Evolutionary conservation across 2,329 filamentous ascomycete species (phyloP), one percentile per base, ranked within the genome.

Genomic region (Xylariaceae sp.): DNA sequence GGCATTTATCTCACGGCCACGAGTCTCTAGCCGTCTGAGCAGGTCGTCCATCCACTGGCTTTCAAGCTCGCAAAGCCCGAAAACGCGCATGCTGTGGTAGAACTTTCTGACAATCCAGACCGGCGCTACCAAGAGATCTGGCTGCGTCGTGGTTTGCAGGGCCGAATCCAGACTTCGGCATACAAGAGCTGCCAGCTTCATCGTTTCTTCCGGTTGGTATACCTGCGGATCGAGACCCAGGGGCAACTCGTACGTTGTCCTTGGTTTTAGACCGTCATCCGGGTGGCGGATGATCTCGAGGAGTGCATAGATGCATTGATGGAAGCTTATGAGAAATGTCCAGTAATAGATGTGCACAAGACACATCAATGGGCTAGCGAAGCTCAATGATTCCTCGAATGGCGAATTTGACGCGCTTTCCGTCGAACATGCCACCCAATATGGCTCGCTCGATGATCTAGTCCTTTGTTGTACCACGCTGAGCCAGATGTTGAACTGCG

Each of bases 321-420:
- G 77, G 51, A 85, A 76, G 10, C 78, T 64, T 34, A 83, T 72
- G 51, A 81, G 76, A 1, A 76, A 69, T 61, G 79, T 76, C 82
- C 82, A 84, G 68, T 82, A 83, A 66, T 81, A 79, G 10, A 82
- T 68, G 62, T 83, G 77, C 51, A 75, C 74, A 37, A 82, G 63
- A 0, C 81, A 78, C 0, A 77, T 74, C 10, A 73, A 64, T 15
- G 73, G 67, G 64, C 80, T 75, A 34, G 71, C 73, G 67, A 84
- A 83, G 9, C 70, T 72, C 61, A 78, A 78, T 1, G 72, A 68
- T 48, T 77, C 76, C 10, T 73, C 67, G 62, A 83, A 82, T 0
- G 80, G 79, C 17, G 78, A 69, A 51, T 73, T 59, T 2, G 51
- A 55, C 35, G 48, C 60, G 58, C 68, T 64, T 51, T 41, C 67